A percentile compares a stretch with the other conserved stretches of the same genome.
These are phyloP conservation scores for Alternaria sp. DNA, from an alignment of 2,329 filamentous ascomycete species.

Conservation along the genomic window DNA sequence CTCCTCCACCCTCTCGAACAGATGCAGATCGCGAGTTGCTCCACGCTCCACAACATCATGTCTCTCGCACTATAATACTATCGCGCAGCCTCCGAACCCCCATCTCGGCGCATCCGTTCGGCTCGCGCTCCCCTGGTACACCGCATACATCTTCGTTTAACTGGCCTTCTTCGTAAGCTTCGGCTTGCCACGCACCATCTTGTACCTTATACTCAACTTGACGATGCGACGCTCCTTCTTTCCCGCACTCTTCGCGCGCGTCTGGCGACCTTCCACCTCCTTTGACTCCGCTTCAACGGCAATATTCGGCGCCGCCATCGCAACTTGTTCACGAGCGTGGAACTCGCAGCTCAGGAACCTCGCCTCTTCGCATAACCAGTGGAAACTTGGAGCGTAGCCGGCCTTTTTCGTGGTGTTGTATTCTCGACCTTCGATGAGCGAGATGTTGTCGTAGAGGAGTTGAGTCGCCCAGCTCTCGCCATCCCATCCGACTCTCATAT, in stretches of 20 bases:
- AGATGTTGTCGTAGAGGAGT: neutral
- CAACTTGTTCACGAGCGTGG: slow-evolving; percentile 7
- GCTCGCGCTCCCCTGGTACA: neutral
- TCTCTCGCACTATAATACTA: no score
- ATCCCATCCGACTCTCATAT: slow-evolving; percentile 8
- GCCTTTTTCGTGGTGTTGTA: neutral
- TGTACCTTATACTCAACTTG: slow-evolving; percentile 13
- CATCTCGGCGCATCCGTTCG: neutral
- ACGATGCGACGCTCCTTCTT: neutral
- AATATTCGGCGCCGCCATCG: neutral
- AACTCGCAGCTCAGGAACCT: slow-evolving; percentile 11
- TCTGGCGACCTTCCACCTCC: neutral
- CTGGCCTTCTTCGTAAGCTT: neutral
- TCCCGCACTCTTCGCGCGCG: neutral
- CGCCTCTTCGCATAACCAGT: slow-evolving; percentile 20
- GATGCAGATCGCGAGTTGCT: neutral
- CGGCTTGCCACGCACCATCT: neutral
- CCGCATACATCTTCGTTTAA: neutral
- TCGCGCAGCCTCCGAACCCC: neutral
- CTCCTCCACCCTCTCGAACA: neutral
- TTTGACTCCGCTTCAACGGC: neutral
- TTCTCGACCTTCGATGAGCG: slow-evolving; percentile 16
- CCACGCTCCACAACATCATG: no score
- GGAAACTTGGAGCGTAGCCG: slow-evolving; percentile 9
- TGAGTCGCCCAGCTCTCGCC: slow-evolving; percentile 10